A percentile compares a stretch with the other conserved stretches of the same genome.
Conservation (phyloP, 2,329 filamentous ascomycete genomes). For the Neophaeococcomyces mojaviensis region DNA sequence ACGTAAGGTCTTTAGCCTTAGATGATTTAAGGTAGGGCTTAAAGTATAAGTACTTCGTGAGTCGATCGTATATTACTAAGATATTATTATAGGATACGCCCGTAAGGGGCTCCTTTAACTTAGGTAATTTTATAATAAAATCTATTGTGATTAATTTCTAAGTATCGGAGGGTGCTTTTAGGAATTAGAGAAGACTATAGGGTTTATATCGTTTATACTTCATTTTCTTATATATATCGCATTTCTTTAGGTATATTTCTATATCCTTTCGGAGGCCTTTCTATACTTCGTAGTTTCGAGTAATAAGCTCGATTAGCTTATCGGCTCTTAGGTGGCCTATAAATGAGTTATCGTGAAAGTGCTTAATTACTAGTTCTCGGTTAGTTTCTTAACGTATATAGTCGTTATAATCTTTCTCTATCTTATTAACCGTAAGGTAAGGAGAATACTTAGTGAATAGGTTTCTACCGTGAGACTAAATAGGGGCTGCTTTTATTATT, state of each 20-base stretch:
- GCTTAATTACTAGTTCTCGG: conserved; percentile 8
- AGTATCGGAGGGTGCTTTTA: conserved; percentile 15
- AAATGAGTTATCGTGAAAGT: conserved; percentile 6
- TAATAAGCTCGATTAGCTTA: conserved; percentile 13
- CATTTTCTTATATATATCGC: conserved; percentile 9
- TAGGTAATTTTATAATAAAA: conserved; percentile 9
- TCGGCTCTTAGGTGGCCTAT: conserved; percentile 7
- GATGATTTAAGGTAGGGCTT: conserved; percentile 2
- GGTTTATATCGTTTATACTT: conserved; percentile 12
- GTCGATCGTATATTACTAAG: conserved; percentile 9
- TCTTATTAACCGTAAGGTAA: not conserved
- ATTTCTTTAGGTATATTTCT: conserved; percentile 9
- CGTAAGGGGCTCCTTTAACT: conserved; percentile 9
- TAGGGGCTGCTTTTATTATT: no score
- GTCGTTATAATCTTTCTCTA: not conserved
- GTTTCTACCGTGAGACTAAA: conserved; percentile 6
- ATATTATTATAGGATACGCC: conserved; percentile 9
- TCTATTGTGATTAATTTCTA: conserved; percentile 2
- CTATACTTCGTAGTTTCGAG: conserved; percentile 9
- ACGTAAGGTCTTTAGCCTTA: conserved; percentile 5
- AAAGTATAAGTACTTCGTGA: conserved; percentile 9
- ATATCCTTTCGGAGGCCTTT: conserved; percentile 10
- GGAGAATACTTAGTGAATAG: no score
- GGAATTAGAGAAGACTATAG: conserved; percentile 8
- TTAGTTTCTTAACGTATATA: not conserved